These are phyloP conservation scores for Termitomyces bulborhizus DNA, from an alignment of 768 basidiomycete genomes.

Conservation along the genomic window DNA sequence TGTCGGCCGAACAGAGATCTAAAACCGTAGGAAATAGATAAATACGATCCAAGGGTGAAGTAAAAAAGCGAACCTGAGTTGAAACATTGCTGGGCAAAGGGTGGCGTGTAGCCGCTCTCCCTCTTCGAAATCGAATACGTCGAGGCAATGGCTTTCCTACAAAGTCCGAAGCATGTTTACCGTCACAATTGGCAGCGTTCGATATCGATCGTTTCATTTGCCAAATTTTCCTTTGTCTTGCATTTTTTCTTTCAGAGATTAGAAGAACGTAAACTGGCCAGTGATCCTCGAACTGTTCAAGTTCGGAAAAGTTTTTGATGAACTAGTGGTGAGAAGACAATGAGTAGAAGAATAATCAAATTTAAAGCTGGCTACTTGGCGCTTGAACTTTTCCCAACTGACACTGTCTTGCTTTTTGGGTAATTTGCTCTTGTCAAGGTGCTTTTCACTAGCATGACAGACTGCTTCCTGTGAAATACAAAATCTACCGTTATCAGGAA, in stretches of 20 bases:
- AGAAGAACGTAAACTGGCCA: neutral
- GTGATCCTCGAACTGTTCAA: neutral
- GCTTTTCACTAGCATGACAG: neutral
- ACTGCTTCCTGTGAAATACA: neutral
- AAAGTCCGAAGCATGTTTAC: neutral
- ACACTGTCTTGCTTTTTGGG: neutral
- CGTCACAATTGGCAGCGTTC: too few relatives aligned
- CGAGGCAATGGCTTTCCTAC: neutral
- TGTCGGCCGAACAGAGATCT: neutral
- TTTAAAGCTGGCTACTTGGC: neutral
- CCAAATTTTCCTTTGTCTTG: fast-evolving
- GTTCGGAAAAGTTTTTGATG: neutral
- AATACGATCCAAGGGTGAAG: neutral
- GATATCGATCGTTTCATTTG: neutral
- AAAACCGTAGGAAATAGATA: neutral
- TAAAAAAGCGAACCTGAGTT: neutral
- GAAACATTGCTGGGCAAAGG: neutral
- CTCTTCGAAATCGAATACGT: neutral
- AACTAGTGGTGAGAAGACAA: neutral
- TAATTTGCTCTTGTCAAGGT: neutral
- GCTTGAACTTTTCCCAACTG: neutral
- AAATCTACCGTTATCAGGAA: neutral
- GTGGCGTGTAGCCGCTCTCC: neutral
- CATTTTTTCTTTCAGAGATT: fast-evolving
- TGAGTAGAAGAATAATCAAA: neutral